Percentiles rank a stretch among this genome's conserved stretches.
phyloP scores from a whole-genome alignment of 2,329 filamentous ascomycete genomes.

The Calonectria crousiana region DNA sequence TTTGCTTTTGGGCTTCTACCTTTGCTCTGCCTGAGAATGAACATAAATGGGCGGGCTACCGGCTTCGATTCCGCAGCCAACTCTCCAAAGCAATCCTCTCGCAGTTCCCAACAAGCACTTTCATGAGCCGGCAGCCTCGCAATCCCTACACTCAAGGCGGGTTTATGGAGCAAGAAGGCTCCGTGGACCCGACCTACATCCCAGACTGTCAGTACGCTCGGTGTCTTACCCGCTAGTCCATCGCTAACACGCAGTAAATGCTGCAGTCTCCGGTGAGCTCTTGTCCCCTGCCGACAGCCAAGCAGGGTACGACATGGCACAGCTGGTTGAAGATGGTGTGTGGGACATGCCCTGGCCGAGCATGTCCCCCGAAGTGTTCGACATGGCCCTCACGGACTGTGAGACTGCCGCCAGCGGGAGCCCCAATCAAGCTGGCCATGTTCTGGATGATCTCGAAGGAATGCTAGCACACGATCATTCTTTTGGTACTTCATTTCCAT shows the following conservation, averaged over 20 bases:
- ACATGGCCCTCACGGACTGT: too few relatives aligned
- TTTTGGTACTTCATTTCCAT: not conserved
- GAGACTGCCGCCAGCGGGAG: not conserved
- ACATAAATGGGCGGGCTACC: conserved; percentile 30
- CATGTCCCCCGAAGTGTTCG: not conserved
- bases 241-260: conserved; percentile 6
- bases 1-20: not conserved
- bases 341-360: not conserved
- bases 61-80: not conserved
- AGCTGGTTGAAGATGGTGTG: not conserved
- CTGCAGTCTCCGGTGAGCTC: not conserved
- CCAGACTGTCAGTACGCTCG: conserved; percentile 28
- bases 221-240: conserved; percentile 23
- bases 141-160: conserved; percentile 25
- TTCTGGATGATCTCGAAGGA: not conserved
- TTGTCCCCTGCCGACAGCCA: not conserved
- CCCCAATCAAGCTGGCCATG: not conserved
- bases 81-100: conserved; percentile 8
- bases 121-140: conserved; percentile 27
- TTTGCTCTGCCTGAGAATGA: not conserved
- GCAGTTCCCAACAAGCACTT: not conserved
- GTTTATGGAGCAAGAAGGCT: conserved; percentile 26
- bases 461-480: not conserved
- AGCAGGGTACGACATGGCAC: not conserved
- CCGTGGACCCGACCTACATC: conserved; percentile 33